These are phyloP conservation scores for Hypoxylon perforatum DNA, from an alignment of 495 filamentous ascomycete species.

Conservation along the genomic window DNA sequence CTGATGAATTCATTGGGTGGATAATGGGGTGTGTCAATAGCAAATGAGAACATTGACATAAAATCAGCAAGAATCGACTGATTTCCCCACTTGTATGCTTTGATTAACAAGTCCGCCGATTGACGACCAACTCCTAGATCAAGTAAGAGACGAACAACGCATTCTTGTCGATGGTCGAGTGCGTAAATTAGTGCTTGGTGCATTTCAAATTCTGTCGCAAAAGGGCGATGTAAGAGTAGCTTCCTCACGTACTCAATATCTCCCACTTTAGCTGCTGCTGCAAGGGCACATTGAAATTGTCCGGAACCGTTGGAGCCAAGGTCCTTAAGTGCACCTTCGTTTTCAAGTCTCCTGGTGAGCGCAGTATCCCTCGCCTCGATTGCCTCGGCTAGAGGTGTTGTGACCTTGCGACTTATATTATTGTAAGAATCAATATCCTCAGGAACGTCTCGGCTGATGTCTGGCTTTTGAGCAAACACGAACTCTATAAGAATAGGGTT, in stretches of 20 bases:
- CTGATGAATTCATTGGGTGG: too few relatives aligned
- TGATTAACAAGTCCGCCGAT: not conserved
- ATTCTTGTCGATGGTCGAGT: not conserved
- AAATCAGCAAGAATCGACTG: not conserved
- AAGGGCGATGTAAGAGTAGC: not conserved
- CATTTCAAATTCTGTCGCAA: not conserved
- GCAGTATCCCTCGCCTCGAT: not conserved
- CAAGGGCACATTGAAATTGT: not conserved
- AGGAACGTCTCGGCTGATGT: slow-evolving; percentile 4
- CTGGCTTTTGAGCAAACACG: slow-evolving; percentile 12
- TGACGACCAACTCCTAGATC: not conserved
- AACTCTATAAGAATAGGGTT: slow-evolving; percentile 23
- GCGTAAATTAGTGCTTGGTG: not conserved
- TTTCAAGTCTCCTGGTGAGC: slow-evolving; percentile 16
- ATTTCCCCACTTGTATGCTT: slow-evolving; percentile 16
- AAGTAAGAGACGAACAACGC: slow-evolving; percentile 7
- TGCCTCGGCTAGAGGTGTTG: slow-evolving; percentile 30
- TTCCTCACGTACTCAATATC: slow-evolving; percentile 8
- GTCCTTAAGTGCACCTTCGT: slow-evolving; percentile 10
- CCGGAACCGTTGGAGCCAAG: too few relatives aligned
- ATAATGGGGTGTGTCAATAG: too few relatives aligned
- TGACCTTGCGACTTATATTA: too few relatives aligned
- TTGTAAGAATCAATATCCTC: not conserved
- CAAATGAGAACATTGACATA: slow-evolving; percentile 5
- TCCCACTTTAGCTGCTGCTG: slow-evolving; percentile 7